These are phyloP conservation scores for Lentinula lateritia DNA, from an alignment of 768 basidiomycete genomes.

Conservation along the genomic window DNA sequence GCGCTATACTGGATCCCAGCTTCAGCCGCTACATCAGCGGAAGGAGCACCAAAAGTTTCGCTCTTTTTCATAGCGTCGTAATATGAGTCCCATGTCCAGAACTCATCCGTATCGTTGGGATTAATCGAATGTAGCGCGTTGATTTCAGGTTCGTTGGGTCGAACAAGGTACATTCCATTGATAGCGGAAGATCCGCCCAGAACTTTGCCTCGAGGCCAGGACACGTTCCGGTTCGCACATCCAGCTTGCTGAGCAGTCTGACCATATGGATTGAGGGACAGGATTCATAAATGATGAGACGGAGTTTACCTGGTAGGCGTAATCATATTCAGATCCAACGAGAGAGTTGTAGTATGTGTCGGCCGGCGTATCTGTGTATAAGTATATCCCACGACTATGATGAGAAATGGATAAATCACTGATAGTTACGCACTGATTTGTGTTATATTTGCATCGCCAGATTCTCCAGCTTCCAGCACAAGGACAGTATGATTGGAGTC, in stretches of 20 bases:
- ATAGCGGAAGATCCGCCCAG: constrained; percentile 66
- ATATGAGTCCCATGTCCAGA: constrained; percentile 40
- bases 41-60: constrained; percentile 51
- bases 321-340: constrained; percentile 44
- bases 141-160: constrained; percentile 43
- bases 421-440: neutral
- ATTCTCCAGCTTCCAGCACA: neutral
- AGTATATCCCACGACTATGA: too few species aligned
- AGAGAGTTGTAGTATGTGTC: constrained; percentile 51
- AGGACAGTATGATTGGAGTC: constrained; percentile 1
- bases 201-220: constrained; percentile 64
- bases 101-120: constrained; percentile 21
- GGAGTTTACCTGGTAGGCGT: constrained; percentile 32
- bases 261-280: neutral
- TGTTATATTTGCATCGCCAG: constrained; percentile 5
- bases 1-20: constrained; percentile 37
- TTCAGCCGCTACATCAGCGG: constrained; percentile 25
- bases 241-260: constrained; percentile 39
- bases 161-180: constrained; percentile 64
- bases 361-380: constrained; percentile 38
- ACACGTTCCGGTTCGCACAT: constrained; percentile 33
- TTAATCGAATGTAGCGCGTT: constrained; percentile 34
- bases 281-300: too few species aligned
- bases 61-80: constrained; percentile 37
- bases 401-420: neutral